Evolutionary conservation across 257 asterid species (phyloP).

Genomic region (Solanum pennellii): DNA sequence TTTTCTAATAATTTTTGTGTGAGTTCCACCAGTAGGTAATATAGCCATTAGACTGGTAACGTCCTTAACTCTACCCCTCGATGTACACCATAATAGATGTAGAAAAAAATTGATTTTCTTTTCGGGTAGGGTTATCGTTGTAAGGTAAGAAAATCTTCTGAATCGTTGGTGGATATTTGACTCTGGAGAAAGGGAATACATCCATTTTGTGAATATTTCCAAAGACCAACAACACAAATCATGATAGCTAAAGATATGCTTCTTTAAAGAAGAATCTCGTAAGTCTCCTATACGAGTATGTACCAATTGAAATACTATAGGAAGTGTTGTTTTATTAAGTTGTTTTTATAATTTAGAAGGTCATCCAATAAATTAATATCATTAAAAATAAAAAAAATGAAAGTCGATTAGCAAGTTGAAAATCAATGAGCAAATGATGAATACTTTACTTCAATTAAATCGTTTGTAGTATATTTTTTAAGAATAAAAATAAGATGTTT

Average conservation of each 20-base stretch:
- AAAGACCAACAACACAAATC: background rate
- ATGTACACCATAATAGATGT: background rate
- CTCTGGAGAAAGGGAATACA: background rate
- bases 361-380: background rate
- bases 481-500: no score
- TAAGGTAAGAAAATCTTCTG: background rate
- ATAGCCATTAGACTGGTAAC: background rate
- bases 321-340: no score
- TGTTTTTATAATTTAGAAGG: no score
- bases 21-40: no score
- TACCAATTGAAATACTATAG: no score
- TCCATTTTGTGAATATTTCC: background rate
- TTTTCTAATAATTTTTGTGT: no score
- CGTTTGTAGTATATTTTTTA: background rate
- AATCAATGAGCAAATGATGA: background rate
- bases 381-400: no score
- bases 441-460: background rate
- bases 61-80: background rate
- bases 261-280: no score
- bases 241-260: background rate
- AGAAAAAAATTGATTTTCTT: background rate
- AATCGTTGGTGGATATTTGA: background rate
- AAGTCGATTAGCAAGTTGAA: background rate
- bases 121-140: background rate
- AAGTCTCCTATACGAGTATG: no score